Evolutionary conservation across 2,329 filamentous ascomycete species (phyloP).

Genomic region (Endothia cerciana): DNA sequence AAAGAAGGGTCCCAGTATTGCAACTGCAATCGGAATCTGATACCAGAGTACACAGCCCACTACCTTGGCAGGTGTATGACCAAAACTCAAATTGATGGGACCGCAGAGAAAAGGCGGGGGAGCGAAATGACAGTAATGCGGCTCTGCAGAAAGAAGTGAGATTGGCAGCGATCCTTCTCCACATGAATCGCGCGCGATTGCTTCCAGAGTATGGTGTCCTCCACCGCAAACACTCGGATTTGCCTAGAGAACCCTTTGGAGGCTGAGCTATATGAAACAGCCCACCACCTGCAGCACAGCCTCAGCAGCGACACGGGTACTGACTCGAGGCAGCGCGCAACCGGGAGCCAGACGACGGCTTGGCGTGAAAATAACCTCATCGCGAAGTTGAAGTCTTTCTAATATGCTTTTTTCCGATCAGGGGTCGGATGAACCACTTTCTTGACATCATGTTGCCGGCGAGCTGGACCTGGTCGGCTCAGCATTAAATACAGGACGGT

Average conservation of each 20-base stretch:
- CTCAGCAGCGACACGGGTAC: background rate
- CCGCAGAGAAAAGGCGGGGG: background rate
- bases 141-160: background rate
- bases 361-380: constrained; percentile 4
- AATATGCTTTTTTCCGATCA: background rate
- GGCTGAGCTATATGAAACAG: constrained; percentile 3
- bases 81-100: background rate
- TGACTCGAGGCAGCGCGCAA: constrained; percentile 5
- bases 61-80: background rate
- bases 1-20: background rate
- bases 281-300: constrained; percentile 10
- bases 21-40: background rate
- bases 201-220: background rate
- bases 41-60: background rate
- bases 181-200: background rate
- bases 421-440: background rate
- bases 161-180: background rate
- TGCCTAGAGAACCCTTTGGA: background rate
- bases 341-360: background rate
- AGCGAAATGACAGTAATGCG: background rate
- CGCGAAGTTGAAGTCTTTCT: background rate
- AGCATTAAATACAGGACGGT: background rate
- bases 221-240: background rate
- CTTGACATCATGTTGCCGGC: background rate
- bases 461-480: background rate